Base-by-base conservation (phyloP, 331 rosid species). In the Malus hybrid region DNA sequence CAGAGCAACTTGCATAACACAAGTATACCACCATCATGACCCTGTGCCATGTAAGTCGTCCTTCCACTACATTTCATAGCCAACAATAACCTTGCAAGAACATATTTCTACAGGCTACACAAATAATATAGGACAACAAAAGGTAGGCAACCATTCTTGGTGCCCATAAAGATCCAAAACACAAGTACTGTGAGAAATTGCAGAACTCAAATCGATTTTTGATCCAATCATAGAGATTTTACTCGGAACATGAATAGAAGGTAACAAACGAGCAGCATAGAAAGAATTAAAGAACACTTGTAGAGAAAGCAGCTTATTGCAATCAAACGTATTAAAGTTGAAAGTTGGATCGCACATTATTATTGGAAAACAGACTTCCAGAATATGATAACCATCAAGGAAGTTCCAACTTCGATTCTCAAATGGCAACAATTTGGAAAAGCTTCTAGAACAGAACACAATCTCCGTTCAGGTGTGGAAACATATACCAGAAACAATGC, bases 401-500 rank as follows among this genome's bases (percentile, higher is more conserved):
- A 60, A 74, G 75, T 69, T 46, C 52, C 57, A 65, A 46, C 20
- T 28, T 75, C n/a, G 63, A 46, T 20, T 67, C 74, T 59, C 56
- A 50, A 66, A 48, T 34, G 68, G 63, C 65, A 59, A 71, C 68
- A 33, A 79, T 29, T 62, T 50, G 44, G 70, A 55, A 72, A 71
- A 61, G 71, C 24, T 24, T 52, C 60, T 29, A 57, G 69, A 72
- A 33, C 42, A 39, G 75, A 63, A 56, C 16, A 80, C 20, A 14
- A 55, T 70, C 65, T 74, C 83, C 76, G 81, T 83, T 61, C 70
- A 16, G 71, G 74, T 65, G 66, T 73, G 77, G 64, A 86, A 80
- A 80, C 78, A 78, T 62, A 63, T 80, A 80, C 31, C 72, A 80
- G 44, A 73, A 76, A 81, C 34, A 75, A 77, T 44, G 77, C 70